phyloP scores from a whole-genome alignment of 2,329 filamentous ascomycete genomes.

The Aureobasidium sp. region DNA sequence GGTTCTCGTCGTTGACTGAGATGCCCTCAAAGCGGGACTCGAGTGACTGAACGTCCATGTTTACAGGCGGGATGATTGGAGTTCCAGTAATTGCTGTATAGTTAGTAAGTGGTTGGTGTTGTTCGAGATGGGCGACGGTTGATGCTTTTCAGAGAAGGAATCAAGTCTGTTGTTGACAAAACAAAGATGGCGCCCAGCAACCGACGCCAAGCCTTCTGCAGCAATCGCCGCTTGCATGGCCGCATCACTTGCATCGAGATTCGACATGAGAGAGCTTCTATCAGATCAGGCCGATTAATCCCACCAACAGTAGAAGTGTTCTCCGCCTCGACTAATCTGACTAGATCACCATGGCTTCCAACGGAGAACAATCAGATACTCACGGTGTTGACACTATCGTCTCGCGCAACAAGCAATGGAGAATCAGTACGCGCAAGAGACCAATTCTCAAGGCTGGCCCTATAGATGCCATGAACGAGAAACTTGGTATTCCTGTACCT shows the following conservation, averaged over 20 bases:
- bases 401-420: conserved; percentile 25
- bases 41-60: conserved; percentile 66
- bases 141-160: neutral
- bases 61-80: neutral
- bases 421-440: conserved; percentile 73
- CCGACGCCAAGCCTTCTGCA: neutral
- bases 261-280: neutral
- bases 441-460: conserved; percentile 88
- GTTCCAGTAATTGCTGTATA: neutral
- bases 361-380: conserved; percentile 1
- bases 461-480: conserved; percentile 75
- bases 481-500: conserved; percentile 76
- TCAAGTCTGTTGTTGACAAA: conserved; percentile 8
- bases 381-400: conserved; percentile 19
- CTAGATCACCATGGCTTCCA: conserved; percentile 44
- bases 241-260: neutral
- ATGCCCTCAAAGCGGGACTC: conserved; percentile 86
- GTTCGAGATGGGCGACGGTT: neutral
- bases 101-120: neutral
- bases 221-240: neutral
- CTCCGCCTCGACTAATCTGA: neutral
- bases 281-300: neutral
- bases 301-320: neutral
- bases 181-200: conserved; percentile 10
- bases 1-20: conserved; percentile 83